These are phyloP conservation scores for Choanephora cucurbitarum DNA, from an alignment of 371 early-diverging fungal species.

Conservation along the genomic window DNA sequence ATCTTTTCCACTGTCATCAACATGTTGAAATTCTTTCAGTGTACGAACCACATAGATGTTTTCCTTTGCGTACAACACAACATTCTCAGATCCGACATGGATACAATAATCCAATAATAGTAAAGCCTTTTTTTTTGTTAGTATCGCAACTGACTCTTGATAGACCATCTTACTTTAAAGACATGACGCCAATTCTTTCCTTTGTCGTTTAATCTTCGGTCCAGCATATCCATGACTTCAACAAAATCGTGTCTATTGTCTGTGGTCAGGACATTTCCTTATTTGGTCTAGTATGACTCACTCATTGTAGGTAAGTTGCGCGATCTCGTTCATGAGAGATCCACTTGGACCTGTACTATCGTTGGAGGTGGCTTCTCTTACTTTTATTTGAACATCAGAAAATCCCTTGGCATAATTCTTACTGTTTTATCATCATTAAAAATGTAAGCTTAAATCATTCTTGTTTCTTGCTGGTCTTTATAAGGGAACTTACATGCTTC, in stretches of 20 bases:
- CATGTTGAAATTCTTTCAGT: constrained; percentile 89
- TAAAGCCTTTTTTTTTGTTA: constrained; percentile 34
- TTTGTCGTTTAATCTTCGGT: constrained; percentile 94
- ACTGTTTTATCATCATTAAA: constrained; percentile 40
- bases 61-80: constrained; percentile 82
- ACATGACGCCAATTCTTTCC: constrained; percentile 99
- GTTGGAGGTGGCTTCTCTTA: constrained; percentile 93
- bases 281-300: constrained; percentile 50
- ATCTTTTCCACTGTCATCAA: constrained; percentile 90
- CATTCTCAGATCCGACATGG: constrained; percentile 81
- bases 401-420: constrained; percentile 97
- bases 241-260: constrained; percentile 81
- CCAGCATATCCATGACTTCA: constrained; percentile 97
- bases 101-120: constrained; percentile 71
- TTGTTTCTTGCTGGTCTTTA: not conserved
- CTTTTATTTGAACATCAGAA: constrained; percentile 94
- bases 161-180: constrained; percentile 72
- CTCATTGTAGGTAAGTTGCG: constrained; percentile 84
- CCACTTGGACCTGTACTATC: constrained; percentile 89
- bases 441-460: not conserved
- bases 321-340: constrained; percentile 88
- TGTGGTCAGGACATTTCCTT: not conserved
- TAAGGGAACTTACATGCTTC: constrained; percentile 30
- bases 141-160: not conserved
- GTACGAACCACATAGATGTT: constrained; percentile 92